Evolutionary conservation across 169 alveolate genomes (phyloP).

Genomic region (Plasmodium relictum): DNA sequence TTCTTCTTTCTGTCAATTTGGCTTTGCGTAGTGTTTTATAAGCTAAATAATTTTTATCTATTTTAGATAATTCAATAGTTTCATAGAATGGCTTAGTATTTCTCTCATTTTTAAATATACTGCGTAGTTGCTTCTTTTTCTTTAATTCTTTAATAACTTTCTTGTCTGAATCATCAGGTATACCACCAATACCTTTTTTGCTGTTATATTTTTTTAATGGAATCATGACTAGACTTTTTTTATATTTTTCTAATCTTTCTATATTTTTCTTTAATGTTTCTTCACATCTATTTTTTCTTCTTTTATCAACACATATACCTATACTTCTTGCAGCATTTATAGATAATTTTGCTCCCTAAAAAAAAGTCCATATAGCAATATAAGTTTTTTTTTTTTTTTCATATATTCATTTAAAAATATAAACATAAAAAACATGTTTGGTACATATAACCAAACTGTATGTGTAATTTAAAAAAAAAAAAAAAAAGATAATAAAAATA

Average conservation of each 20-base stretch:
- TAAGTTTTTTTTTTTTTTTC: not conserved
- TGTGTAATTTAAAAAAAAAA: not conserved
- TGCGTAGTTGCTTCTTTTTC: conserved; percentile 76
- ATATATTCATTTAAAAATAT: not conserved
- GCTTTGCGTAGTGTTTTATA: conserved; percentile 72
- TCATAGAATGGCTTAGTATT: conserved; percentile 48
- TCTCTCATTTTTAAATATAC: conserved; percentile 43
- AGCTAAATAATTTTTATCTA: conserved; percentile 37
- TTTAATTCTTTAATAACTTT: conserved; percentile 83
- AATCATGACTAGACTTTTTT: conserved; percentile 95
- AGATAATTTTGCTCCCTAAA: conserved; percentile 93
- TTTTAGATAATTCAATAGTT: conserved; percentile 52
- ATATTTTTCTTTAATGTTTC: conserved; percentile 96
- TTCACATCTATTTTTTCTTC: conserved; percentile 96
- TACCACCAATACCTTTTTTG: conserved; percentile 97
- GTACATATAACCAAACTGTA: not conserved
- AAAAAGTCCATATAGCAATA: conserved; percentile 23
- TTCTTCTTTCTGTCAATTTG: conserved; percentile 51
- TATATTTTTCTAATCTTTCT: conserved; percentile 96
- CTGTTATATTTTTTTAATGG: conserved; percentile 95
- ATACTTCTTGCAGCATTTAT: conserved; percentile 96
- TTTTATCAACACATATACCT: conserved; percentile 99
- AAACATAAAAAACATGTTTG: not conserved
- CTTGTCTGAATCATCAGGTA: conserved; percentile 92
- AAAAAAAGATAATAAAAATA: not conserved